Evolutionary conservation across 352 stramenopile genomes (phyloP).

Genomic region (Phytophthora syringae): DNA sequence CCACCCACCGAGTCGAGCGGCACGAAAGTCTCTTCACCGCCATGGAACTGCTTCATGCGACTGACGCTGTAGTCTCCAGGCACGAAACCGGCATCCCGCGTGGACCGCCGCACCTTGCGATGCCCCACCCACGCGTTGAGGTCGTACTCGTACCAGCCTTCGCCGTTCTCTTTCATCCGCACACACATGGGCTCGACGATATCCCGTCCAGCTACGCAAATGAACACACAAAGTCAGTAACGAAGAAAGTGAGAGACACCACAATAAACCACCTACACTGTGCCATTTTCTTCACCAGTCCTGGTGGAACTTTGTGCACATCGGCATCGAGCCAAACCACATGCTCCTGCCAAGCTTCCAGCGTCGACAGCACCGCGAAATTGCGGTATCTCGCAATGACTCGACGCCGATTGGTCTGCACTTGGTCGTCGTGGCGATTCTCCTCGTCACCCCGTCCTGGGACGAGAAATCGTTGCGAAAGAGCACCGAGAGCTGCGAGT

Average conservation of each 20-base stretch:
- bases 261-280: constrained; percentile 17
- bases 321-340: constrained; percentile 50
- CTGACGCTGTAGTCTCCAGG: constrained; percentile 25
- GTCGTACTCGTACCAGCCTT: constrained; percentile 35
- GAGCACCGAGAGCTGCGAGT: constrained; percentile 31
- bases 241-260: neutral
- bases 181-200: constrained; percentile 37
- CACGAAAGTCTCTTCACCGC: constrained; percentile 15
- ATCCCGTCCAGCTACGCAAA: constrained; percentile 24
- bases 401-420: constrained; percentile 37
- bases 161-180: constrained; percentile 18
- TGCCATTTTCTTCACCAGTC: constrained; percentile 43
- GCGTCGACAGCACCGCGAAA: constrained; percentile 38
- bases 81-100: constrained; percentile 15
- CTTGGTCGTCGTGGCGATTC: constrained; percentile 31
- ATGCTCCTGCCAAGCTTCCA: constrained; percentile 44
- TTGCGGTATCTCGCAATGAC: constrained; percentile 53
- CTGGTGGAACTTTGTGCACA: constrained; percentile 31
- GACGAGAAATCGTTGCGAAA: constrained; percentile 44
- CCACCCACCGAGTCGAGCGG: constrained; percentile 54
- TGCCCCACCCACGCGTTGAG: constrained; percentile 31
- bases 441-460: constrained; percentile 16
- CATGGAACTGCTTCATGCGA: constrained; percentile 27
- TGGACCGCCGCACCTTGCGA: constrained; percentile 21
- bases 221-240: constrained; percentile 4